Evolutionary conservation across 2,329 filamentous ascomycete species (phyloP).

Genomic region (Setomelanomma holmii): DNA sequence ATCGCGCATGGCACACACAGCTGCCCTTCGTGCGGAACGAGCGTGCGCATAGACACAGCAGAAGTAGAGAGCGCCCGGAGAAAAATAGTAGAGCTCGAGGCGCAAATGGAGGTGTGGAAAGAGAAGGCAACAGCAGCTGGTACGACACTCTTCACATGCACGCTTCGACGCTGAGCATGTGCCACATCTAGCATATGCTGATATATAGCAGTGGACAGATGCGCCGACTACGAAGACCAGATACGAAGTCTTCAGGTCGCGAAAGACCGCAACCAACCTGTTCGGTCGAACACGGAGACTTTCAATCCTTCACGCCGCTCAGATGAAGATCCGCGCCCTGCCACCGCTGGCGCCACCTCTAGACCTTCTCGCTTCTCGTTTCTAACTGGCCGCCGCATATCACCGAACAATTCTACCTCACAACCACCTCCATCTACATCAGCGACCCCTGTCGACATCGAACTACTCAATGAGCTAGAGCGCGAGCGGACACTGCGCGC

Average conservation of each 20-base stretch:
- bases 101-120: conserved; percentile 73
- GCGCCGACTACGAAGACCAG: conserved; percentile 83
- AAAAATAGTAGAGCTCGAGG: conserved; percentile 65
- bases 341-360: conserved; percentile 34
- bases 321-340: conserved; percentile 37
- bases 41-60: conserved; percentile 16
- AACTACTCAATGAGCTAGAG: conserved; percentile 68
- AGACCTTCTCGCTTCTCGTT: conserved; percentile 53
- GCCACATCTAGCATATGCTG: conserved; percentile 12
- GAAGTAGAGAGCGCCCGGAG: conserved; percentile 28
- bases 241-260: conserved; percentile 60
- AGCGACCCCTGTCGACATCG: conserved; percentile 43
- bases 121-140: conserved; percentile 71
- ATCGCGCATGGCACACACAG: conserved; percentile 27
- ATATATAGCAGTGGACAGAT: conserved; percentile 56
- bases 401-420: conserved; percentile 39
- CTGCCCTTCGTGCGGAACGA: conserved; percentile 43
- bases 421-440: conserved; percentile 38
- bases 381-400: conserved; percentile 50
- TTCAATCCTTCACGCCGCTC: conserved; percentile 26
- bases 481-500: conserved; percentile 71
- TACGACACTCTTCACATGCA: conserved; percentile 41
- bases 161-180: conserved; percentile 1
- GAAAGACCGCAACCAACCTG: conserved; percentile 18
- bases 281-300: conserved; percentile 29